Evolutionary conservation across 805 yeast genomes (phyloP).

Genomic region (Metschnikowia baotianmanensis): DNA sequence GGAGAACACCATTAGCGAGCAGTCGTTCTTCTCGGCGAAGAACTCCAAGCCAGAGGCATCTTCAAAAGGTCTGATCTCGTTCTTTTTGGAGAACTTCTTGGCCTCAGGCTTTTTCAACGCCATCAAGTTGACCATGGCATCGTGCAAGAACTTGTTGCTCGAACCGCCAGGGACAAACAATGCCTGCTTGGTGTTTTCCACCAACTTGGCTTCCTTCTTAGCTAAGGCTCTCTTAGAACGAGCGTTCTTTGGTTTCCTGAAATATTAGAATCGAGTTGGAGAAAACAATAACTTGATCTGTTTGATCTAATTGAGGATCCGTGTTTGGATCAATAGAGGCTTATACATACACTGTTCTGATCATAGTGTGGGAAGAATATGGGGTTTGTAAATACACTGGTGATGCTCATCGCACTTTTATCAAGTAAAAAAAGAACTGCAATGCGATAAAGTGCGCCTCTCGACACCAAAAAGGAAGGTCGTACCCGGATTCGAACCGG

Average conservation of each 20-base stretch:
- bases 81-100: slow-evolving; percentile 84
- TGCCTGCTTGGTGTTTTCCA: slow-evolving; percentile 87
- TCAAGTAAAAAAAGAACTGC: slow-evolving; percentile 4
- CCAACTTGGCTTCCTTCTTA: slow-evolving; percentile 80
- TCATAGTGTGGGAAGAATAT: slow-evolving; percentile 23
- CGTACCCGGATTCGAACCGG: slow-evolving; percentile 87
- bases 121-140: slow-evolving; percentile 83
- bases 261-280: slow-evolving; percentile 19
- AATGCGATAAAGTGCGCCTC: background rate
- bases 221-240: slow-evolving; percentile 94
- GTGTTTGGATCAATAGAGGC: background rate
- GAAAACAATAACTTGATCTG: background rate
- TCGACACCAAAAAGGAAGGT: slow-evolving; percentile 41
- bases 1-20: slow-evolving; percentile 77
- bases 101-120: slow-evolving; percentile 89
- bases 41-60: slow-evolving; percentile 83
- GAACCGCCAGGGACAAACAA: slow-evolving; percentile 89
- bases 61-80: slow-evolving; percentile 90
- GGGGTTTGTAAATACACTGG: background rate
- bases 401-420: slow-evolving; percentile 17
- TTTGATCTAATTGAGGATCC: too few species aligned
- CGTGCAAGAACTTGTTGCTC: slow-evolving; percentile 75
- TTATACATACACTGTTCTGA: slow-evolving; percentile 36
- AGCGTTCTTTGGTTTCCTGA: slow-evolving; percentile 86
- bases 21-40: slow-evolving; percentile 91